These are phyloP conservation scores for Elsinoe fawcettii DNA, from an alignment of 2,329 filamentous ascomycete species.

Conservation along the genomic window DNA sequence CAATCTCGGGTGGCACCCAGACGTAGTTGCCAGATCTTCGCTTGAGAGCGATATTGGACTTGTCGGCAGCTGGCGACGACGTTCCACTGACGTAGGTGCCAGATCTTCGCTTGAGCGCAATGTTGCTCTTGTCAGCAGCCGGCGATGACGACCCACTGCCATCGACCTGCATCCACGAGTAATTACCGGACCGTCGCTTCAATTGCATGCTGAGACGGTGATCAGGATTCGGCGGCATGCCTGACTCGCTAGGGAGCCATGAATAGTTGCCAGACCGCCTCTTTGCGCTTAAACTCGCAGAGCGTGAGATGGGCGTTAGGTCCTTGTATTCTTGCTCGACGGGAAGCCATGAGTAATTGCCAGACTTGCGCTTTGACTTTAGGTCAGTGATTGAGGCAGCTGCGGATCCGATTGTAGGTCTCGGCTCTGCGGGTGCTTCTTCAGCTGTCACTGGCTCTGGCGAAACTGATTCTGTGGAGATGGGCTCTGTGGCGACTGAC, in stretches of 20 bases:
- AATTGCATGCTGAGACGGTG: neutral
- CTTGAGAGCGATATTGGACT: neutral
- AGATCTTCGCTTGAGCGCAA: no score
- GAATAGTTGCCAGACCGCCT: neutral
- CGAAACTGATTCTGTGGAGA: neutral
- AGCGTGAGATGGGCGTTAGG: constrained; percentile 5
- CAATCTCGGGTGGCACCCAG: neutral
- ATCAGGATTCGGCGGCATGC: neutral
- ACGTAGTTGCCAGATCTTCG: neutral
- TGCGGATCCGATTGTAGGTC: neutral
- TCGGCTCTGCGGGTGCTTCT: neutral
- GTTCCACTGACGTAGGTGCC: neutral
- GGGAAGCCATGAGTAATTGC: constrained; percentile 9
- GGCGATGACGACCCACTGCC: neutral
- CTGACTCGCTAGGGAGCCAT: neutral
- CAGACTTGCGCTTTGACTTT: constrained; percentile 3
- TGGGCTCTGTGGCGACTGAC: neutral
- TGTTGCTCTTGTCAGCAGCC: neutral
- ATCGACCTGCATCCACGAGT: neutral
- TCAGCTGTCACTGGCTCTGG: neutral
- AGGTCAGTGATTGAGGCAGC: neutral
- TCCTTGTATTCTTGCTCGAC: constrained; percentile 2
- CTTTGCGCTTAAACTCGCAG: neutral
- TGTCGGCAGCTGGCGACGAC: neutral
- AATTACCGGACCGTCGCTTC: neutral